Evolutionary conservation across 768 basidiomycete species (phyloP).

Genomic region (Auricularia cornea): DNA sequence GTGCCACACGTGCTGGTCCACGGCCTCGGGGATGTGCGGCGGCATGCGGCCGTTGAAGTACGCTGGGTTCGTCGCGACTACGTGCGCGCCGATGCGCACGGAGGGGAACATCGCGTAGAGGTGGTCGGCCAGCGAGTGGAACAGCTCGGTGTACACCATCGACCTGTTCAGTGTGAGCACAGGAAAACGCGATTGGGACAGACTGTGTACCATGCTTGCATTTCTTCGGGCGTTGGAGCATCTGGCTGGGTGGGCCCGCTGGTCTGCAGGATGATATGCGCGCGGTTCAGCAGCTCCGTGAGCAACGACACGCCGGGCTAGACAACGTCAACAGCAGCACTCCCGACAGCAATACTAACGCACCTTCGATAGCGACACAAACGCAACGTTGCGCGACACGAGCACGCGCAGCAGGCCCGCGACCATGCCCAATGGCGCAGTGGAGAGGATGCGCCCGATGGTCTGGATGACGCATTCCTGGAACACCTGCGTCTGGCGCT

Average conservation of each 20-base stretch:
- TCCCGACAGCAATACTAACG: conserved; percentile 17
- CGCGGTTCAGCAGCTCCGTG: conserved; percentile 84
- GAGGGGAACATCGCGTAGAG: conserved; percentile 85
- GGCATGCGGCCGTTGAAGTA: conserved; percentile 21
- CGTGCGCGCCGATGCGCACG: conserved; percentile 47
- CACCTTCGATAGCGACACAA: conserved; percentile 75
- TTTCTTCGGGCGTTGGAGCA: conserved; percentile 59
- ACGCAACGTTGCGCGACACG: conserved; percentile 66
- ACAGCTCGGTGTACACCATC: conserved; percentile 79
- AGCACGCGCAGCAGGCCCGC: conserved; percentile 80
- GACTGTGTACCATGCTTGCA: conserved; percentile 59
- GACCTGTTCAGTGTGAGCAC: conserved; percentile 45
- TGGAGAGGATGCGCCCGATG: conserved; percentile 72
- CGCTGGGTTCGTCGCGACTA: conserved; percentile 27
- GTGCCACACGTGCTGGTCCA: conserved; percentile 86
- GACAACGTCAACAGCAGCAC: neutral
- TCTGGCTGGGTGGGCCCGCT: conserved; percentile 47
- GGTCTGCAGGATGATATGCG: conserved; percentile 61
- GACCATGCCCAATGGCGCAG: conserved; percentile 71
- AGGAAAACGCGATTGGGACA: conserved; percentile 6
- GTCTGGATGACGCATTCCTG: conserved; percentile 79
- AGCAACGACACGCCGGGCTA: conserved; percentile 89
- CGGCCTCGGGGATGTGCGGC: conserved; percentile 50
- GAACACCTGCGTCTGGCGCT: conserved; percentile 87
- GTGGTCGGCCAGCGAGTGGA: conserved; percentile 68